These are phyloP conservation scores for Gardenia jasminoides DNA, from an alignment of 257 asterid genomes.

Conservation along the genomic window DNA sequence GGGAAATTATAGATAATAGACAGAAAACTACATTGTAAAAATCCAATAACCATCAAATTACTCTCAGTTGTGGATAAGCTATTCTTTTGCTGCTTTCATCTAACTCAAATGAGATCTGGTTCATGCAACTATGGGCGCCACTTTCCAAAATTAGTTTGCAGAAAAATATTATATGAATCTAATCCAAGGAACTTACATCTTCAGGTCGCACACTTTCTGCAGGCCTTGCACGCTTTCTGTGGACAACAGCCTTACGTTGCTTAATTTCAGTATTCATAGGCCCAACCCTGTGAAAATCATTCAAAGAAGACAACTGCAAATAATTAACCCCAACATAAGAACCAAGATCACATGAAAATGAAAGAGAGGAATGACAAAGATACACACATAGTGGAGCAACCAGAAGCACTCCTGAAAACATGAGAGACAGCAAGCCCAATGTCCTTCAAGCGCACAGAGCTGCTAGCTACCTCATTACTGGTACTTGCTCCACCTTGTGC, in stretches of 20 bases:
- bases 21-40: background rate
- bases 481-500: slow-evolving; percentile 55
- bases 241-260: slow-evolving; percentile 62
- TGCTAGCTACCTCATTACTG: slow-evolving; percentile 39
- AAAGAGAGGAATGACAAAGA: slow-evolving; percentile 7
- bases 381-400: slow-evolving; percentile 77
- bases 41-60: background rate
- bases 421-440: slow-evolving; percentile 61
- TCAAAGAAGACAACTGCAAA: background rate
- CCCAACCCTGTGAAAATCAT: slow-evolving; percentile 63
- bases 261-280: slow-evolving; percentile 87
- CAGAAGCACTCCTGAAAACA: slow-evolving; percentile 65
- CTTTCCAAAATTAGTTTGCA: background rate
- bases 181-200: slow-evolving; percentile 49
- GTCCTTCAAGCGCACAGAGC: slow-evolving; percentile 62
- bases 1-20: background rate
- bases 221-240: slow-evolving; percentile 54
- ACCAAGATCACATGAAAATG: background rate
- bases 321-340: slow-evolving; percentile 8
- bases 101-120: background rate
- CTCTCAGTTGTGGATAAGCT: background rate
- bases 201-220: slow-evolving; percentile 69
- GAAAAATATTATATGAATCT: background rate
- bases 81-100: background rate
- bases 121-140: background rate